Conservation (phyloP, 2,329 filamentous ascomycete genomes). For the Lomentospora prolificans region DNA sequence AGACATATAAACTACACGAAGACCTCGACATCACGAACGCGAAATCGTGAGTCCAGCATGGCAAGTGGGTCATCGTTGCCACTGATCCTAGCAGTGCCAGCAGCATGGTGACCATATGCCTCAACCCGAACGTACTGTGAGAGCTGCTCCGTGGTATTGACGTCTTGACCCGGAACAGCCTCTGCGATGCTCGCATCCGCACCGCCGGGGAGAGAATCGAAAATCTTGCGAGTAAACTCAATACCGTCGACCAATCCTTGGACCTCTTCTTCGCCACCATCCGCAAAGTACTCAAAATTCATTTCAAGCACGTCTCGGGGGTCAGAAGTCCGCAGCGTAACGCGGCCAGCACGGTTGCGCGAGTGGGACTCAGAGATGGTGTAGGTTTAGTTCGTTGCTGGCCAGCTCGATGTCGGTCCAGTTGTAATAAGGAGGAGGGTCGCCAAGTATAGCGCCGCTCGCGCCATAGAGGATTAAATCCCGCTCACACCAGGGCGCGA, state of each 20-base stretch:
- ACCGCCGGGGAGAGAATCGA: constrained; percentile 19
- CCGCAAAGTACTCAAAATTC: constrained; percentile 42
- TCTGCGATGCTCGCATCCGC: constrained; percentile 22
- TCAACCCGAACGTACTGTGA: constrained; percentile 37
- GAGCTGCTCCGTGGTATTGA: constrained; percentile 29
- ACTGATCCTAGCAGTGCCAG: constrained; percentile 45
- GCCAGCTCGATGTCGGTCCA: constrained; percentile 17
- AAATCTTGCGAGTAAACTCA: constrained; percentile 28
- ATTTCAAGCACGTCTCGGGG: constrained; percentile 51
- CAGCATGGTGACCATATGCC: constrained; percentile 49
- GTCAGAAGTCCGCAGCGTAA: constrained; percentile 44
- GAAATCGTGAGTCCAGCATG: constrained; percentile 45
- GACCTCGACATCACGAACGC: constrained; percentile 41
- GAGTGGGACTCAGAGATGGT: constrained; percentile 47
- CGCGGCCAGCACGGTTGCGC: constrained; percentile 45
- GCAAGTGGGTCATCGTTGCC: constrained; percentile 38
- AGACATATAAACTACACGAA: constrained; percentile 52
- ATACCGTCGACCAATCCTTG: constrained; percentile 39
- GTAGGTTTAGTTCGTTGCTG: constrained; percentile 27
- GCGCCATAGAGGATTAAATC: constrained; percentile 21
- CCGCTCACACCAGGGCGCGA: constrained; percentile 16
- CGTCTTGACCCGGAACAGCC: constrained; percentile 27
- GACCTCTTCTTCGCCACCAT: constrained; percentile 24
- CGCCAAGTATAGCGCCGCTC: constrained; percentile 19
- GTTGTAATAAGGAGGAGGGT: constrained; percentile 18